Conservation (phyloP, 192 early-diverging fungal genomes). For the Martensiomyces pterosporus region DNA sequence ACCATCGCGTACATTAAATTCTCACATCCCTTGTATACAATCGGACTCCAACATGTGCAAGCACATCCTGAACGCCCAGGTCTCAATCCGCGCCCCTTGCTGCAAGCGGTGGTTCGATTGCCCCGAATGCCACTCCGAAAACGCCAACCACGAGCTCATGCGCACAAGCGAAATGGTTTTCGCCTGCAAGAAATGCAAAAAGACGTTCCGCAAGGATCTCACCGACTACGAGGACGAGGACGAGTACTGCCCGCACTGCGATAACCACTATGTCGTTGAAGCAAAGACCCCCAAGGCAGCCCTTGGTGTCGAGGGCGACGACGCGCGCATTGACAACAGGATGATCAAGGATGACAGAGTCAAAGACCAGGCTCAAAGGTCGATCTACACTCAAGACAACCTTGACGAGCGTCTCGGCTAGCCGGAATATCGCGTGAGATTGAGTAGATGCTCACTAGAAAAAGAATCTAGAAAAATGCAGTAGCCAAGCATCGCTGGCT, state of each 20-base stretch:
- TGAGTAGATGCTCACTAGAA: too few species aligned
- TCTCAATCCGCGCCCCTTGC: conserved; percentile 86
- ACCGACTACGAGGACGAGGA: conserved; percentile 85
- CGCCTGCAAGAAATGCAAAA: conserved; percentile 98
- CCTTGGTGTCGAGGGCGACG: conserved; percentile 90
- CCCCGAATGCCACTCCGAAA: conserved; percentile 88
- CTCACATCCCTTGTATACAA: too few species aligned
- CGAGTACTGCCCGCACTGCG: conserved; percentile 98
- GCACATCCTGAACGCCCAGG: conserved; percentile 97
- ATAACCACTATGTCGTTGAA: conserved; percentile 94
- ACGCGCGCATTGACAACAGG: conserved; percentile 72
- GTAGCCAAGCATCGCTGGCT: too few species aligned
- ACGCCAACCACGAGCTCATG: conserved; percentile 66
- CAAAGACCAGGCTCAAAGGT: conserved; percentile 18
- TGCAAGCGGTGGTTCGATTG: conserved; percentile 98
- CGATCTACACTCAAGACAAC: conserved; percentile 28
- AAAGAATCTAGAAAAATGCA: too few species aligned
- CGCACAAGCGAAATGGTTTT: conserved; percentile 91
- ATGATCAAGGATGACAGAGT: conserved; percentile 56
- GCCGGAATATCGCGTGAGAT: too few species aligned
- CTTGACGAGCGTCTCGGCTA: conserved; percentile 45
- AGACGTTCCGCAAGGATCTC: conserved; percentile 93
- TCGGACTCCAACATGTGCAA: conserved; percentile 85
- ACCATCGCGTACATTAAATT: too few species aligned
- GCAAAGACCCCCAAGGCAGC: conserved; percentile 83